Evolutionary conservation across 345 rosid species (phyloP).

Genomic region (Nasturtium officinale): DNA sequence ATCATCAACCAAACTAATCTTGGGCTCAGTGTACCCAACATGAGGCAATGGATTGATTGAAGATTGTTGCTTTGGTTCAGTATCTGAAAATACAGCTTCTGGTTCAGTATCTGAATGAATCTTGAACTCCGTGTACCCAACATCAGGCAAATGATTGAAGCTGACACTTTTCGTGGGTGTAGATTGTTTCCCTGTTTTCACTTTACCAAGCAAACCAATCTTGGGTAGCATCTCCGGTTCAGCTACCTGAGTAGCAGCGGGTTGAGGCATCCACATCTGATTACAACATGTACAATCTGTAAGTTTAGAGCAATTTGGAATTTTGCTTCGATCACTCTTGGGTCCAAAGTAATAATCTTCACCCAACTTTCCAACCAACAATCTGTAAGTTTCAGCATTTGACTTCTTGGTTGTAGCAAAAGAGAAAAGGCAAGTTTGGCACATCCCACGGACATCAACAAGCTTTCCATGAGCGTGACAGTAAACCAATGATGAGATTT

Average conservation of each 20-base stretch:
- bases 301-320: conserved; percentile 23
- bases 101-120: conserved; percentile 59
- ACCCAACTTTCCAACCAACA: conserved; percentile 78
- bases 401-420: conserved; percentile 76
- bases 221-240: conserved; percentile 44
- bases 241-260: conserved; percentile 32
- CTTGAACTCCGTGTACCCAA: conserved; percentile 70
- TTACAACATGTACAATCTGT: conserved; percentile 70
- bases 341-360: conserved; percentile 50
- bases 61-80: conserved; percentile 15
- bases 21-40: conserved; percentile 60
- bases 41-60: conserved; percentile 46
- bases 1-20: conserved; percentile 38
- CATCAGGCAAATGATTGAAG: conserved; percentile 56
- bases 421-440: conserved; percentile 79
- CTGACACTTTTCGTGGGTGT: conserved; percentile 42
- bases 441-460: conserved; percentile 76
- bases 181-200: conserved; percentile 36
- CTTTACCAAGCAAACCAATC: conserved; percentile 26
- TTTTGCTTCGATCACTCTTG: conserved; percentile 40
- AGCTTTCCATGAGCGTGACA: conserved; percentile 84
- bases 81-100: conserved; percentile 38
- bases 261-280: conserved; percentile 53
- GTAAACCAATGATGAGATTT: conserved; percentile 77
- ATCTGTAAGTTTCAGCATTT: conserved; percentile 78